A percentile compares a stretch with the other conserved stretches of the same genome.
These are phyloP conservation scores for Fomitopsis pinicola DNA, from an alignment of 1,284 basidiomycete species.

Conservation along the genomic window DNA sequence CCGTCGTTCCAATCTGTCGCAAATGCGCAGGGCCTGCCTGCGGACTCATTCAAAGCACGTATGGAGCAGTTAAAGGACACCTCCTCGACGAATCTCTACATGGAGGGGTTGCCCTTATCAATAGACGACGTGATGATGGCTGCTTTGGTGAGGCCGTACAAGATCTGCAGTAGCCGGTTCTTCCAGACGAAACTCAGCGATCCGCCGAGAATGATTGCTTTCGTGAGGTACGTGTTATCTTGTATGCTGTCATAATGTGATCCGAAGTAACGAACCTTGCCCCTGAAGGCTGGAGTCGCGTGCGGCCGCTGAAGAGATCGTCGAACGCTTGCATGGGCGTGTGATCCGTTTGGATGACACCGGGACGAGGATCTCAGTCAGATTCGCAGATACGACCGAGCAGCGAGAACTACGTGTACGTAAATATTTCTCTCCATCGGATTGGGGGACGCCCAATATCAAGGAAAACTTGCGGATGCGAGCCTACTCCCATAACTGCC, in stretches of 20 bases:
- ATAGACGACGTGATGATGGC: constrained; percentile 51
- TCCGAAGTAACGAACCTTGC: background rate
- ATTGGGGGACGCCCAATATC: background rate
- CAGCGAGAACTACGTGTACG: constrained; percentile 43
- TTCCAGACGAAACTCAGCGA: constrained; percentile 70
- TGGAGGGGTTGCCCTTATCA: constrained; percentile 67
- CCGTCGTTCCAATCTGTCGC: constrained; percentile 10
- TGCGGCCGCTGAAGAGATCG: constrained; percentile 62
- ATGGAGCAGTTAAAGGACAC: constrained; percentile 67
- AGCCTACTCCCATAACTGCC: background rate
- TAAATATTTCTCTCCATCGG: constrained; percentile 5
- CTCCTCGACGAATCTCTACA: constrained; percentile 66
- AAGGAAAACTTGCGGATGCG: too few species aligned
- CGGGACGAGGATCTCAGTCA: constrained; percentile 67
- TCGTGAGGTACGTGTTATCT: constrained; percentile 50
- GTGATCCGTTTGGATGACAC: constrained; percentile 72
- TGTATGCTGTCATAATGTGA: background rate
- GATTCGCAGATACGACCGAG: constrained; percentile 65
- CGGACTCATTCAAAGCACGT: constrained; percentile 58
- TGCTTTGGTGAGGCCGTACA: constrained; percentile 56
- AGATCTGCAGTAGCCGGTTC: constrained; percentile 67
- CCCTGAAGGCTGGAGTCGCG: constrained; percentile 57
- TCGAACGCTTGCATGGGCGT: constrained; percentile 68
- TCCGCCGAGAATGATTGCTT: constrained; percentile 72
- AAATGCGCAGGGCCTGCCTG: constrained; percentile 17